phyloP scores from a whole-genome alignment of 2,329 filamentous ascomycete genomes.

The Penicillium palitans region DNA sequence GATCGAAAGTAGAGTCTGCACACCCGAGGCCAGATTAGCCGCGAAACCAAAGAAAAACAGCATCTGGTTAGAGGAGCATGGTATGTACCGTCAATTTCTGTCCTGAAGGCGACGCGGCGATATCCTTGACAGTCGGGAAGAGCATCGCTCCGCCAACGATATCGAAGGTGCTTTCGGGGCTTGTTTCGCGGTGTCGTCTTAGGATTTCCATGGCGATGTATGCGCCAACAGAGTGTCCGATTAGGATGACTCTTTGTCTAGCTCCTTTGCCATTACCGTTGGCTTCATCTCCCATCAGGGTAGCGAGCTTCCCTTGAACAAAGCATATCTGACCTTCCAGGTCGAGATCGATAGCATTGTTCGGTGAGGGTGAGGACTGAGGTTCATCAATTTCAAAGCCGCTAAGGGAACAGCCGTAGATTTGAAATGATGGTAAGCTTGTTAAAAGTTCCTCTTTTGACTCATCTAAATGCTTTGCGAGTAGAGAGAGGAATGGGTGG shows the following conservation, averaged over 20 bases:
- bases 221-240: conserved; percentile 73
- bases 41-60: background rate
- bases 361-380: background rate
- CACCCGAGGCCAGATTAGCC: background rate
- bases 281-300: conserved; percentile 32
- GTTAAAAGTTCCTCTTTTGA: background rate
- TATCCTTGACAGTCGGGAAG: conserved; percentile 73
- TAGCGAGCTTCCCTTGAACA: conserved; percentile 46
- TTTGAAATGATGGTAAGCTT: conserved; percentile 20
- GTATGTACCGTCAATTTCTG: conserved; percentile 48
- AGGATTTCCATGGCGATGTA: conserved; percentile 72
- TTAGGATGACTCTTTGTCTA: conserved; percentile 56
- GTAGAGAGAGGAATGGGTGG: conserved; percentile 43
- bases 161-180: conserved; percentile 30
- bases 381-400: conserved; percentile 35
- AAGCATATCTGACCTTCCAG: conserved; percentile 54
- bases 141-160: conserved; percentile 61
- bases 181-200: conserved; percentile 52
- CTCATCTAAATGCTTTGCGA: conserved; percentile 29
- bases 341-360: conserved; percentile 20
- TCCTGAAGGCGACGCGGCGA: conserved; percentile 64
- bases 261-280: background rate
- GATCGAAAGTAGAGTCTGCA: conserved; percentile 33
- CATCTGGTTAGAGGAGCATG: background rate
- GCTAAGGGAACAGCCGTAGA: conserved; percentile 38